Evolutionary conservation across 2,329 filamentous ascomycete species (phyloP).

Genomic region (Neospermospora avenae): DNA sequence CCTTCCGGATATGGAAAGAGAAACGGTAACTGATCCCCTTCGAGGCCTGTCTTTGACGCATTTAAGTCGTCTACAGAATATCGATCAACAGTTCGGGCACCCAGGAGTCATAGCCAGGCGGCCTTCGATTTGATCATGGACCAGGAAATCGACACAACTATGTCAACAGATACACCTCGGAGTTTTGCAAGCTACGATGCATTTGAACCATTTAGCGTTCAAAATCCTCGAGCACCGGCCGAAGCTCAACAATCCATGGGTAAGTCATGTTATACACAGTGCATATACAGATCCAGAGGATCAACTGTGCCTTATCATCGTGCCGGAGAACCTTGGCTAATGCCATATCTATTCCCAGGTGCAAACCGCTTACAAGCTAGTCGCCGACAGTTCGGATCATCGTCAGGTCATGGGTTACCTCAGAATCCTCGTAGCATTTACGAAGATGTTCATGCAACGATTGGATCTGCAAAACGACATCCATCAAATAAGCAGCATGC

Average conservation of each 20-base stretch:
- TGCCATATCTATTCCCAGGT: background rate
- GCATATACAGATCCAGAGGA: background rate
- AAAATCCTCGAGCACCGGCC: slow-evolving; percentile 15
- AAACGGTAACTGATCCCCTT: no score
- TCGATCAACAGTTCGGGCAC: slow-evolving; percentile 10
- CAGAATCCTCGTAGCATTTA: slow-evolving; percentile 24
- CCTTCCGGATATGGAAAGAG: background rate
- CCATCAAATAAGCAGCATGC: slow-evolving; percentile 10
- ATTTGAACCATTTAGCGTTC: slow-evolving; percentile 23
- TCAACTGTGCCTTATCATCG: no score
- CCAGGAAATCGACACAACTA: slow-evolving; percentile 24
- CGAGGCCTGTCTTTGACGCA: slow-evolving; percentile 25
- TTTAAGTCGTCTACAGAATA: slow-evolving; percentile 23
- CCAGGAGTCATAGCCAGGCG: slow-evolving; percentile 29
- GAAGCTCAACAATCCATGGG: background rate
- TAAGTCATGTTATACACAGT: background rate
- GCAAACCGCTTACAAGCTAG: background rate
- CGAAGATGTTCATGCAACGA: slow-evolving; percentile 20
- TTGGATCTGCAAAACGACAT: slow-evolving; percentile 13
- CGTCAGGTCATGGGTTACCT: slow-evolving; percentile 20
- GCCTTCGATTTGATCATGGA: slow-evolving; percentile 30
- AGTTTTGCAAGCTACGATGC: slow-evolving; percentile 24
- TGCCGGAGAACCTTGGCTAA: background rate
- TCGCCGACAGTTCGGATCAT: slow-evolving; percentile 20
- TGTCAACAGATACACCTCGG: slow-evolving; percentile 27